Base-by-base conservation (phyloP, 768 basidiomycete genomes). In the Xerocomus brunneocitrinus region DNA sequence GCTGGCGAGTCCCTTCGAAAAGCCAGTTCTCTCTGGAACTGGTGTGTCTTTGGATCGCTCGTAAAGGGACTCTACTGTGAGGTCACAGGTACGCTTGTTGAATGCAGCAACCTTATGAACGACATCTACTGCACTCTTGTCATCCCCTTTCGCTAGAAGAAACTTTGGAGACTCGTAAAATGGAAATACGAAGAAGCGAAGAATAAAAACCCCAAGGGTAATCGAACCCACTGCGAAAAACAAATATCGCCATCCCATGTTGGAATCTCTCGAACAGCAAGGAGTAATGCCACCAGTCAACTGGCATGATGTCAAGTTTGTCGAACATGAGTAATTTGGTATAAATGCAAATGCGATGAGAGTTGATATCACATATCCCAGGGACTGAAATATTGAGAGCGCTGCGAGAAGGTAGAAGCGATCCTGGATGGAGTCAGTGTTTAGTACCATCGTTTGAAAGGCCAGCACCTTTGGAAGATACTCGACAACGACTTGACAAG, bases 211-310 rank as follows among this genome's bases (percentile, higher is more conserved):
- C 4, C 28, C 40, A 5, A 62, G 40, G 5, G 59, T 58, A n/a
- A 61, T 52, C 7, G 50, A 40, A 19, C 35, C 49, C 3, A 45
- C 13, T 3, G 56, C 32, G 47, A 61, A 62, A 28, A 55, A 28
- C 1, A 55, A 16, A 25, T 62, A 62, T n/a, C 57, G 54, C 61
- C 61, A 62, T 19, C 61, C 61, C 60, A 61, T 60, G 28, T 61
- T 61, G 19, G 5, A 46, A 16, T 42, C 42, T 34, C 12, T 60
- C 10, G 60, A 54, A 35, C 59, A 61, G n/a, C 60, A 61, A 39
- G 60, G 60, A 16, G 28, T 3, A 16, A 35, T 32, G 36, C 55
- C 60, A 42, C 46, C 53, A 1, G 59, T 60, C 30, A 58, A 32
- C 0, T 13, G 34, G 52, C 60, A 61, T 8, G 60, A 61, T 8